Evolutionary conservation across 345 rosid genomes (phyloP).

Genomic region (Garcia nutans): DNA sequence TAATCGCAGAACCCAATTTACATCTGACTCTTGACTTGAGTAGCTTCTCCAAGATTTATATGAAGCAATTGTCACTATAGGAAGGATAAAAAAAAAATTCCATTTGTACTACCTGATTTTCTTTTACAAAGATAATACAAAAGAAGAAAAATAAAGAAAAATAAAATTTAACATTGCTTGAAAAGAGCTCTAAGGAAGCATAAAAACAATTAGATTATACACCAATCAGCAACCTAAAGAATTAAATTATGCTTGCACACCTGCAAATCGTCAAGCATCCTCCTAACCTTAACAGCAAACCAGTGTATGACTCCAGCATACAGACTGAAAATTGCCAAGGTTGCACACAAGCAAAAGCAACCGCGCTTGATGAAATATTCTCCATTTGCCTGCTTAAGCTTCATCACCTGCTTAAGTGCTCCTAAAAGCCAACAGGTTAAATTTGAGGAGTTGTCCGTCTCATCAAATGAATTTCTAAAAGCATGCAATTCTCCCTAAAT

Average conservation of each 20-base stretch:
- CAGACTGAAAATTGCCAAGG: slow-evolving; percentile 4
- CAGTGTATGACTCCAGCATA: not conserved
- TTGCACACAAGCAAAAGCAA: slow-evolving; percentile 30
- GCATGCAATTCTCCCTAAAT: slow-evolving; percentile 10
- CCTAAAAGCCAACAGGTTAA: not conserved
- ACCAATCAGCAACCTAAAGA: slow-evolving; percentile 21
- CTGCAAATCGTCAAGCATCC: slow-evolving; percentile 21
- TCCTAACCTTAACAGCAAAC: slow-evolving; percentile 3
- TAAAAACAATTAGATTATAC: slow-evolving; percentile 16
- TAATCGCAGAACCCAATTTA: slow-evolving; percentile 14
- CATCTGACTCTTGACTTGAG: slow-evolving; percentile 20
- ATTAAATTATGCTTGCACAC: slow-evolving; percentile 16
- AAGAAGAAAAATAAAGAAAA: slow-evolving; percentile 9
- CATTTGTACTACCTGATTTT: slow-evolving; percentile 28
- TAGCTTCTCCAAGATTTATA: slow-evolving; percentile 6
- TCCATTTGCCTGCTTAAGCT: slow-evolving; percentile 12
- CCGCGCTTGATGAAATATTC: slow-evolving; percentile 17
- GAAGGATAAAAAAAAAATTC: not conserved
- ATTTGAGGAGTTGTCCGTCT: not conserved
- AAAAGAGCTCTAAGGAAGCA: slow-evolving; percentile 19
- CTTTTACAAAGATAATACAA: slow-evolving; percentile 23
- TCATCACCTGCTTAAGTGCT: slow-evolving; percentile 14
- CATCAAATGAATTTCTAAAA: slow-evolving; percentile 17
- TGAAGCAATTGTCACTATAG: slow-evolving; percentile 3
- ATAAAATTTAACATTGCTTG: slow-evolving; percentile 16